phyloP scores from a whole-genome alignment of 345 rosid species.

The Euphorbia tirucalli region DNA sequence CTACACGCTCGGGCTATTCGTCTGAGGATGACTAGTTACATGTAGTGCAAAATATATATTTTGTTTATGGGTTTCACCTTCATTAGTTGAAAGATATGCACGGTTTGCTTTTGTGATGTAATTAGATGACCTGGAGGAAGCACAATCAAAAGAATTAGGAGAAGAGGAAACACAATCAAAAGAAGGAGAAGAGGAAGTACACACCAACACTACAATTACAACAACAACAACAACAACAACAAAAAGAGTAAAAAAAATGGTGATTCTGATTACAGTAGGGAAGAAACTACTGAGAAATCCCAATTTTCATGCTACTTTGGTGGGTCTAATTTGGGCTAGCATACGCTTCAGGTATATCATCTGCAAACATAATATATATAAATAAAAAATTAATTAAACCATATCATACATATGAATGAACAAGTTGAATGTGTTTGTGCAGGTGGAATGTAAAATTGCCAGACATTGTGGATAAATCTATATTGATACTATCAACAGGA shows the following conservation, averaged over 20 bases:
- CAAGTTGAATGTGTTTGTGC: conserved; percentile 6
- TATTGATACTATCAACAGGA: conserved; percentile 64
- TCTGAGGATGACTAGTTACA: no score
- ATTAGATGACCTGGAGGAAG: conserved; percentile 36
- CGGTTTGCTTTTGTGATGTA: conserved; percentile 5
- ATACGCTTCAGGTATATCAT: conserved; percentile 68
- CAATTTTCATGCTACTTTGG: conserved; percentile 68
- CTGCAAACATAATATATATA: no score
- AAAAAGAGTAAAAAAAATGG: conserved; percentile 40
- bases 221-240: conserved; percentile 44
- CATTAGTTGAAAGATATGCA: no score
- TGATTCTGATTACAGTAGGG: conserved; percentile 56
- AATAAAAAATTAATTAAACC: no score
- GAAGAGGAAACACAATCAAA: conserved; percentile 49
- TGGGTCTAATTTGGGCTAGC: conserved; percentile 76
- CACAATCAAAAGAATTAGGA: no score
- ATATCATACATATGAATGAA: no score
- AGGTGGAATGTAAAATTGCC: conserved; percentile 75
- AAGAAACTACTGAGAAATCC: conserved; percentile 70
- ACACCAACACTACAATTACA: no score
- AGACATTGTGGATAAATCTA: conserved; percentile 57
- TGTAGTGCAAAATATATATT: no score
- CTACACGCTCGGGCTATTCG: no score
- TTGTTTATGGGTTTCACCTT: no score
- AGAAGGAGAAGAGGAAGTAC: conserved; percentile 44